Base-by-base conservation (phyloP, 129 eudicot genomes). In the Lactuca saligna region DNA sequence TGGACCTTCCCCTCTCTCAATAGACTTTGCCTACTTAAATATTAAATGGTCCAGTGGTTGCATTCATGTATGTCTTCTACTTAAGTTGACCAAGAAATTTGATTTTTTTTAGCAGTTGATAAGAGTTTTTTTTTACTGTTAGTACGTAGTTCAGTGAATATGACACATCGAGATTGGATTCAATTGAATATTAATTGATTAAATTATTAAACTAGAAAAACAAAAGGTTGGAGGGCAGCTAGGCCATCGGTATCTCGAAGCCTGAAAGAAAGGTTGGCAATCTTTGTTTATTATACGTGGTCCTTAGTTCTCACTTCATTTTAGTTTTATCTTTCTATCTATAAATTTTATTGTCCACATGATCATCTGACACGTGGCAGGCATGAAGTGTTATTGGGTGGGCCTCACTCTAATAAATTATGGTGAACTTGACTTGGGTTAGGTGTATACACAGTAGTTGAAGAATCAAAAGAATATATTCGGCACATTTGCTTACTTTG, bases 331-430 rank as follows among this genome's bases (percentile, higher is more conserved):
- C 63, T 67, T 67, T 66, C 61, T 39, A 68, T 54, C 73, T 68
- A 38, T 6, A 55, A 55, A 11, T 16, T 15, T 68, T 68, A 54
- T 54, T 38, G 63, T 56, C 73, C 73, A 68, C 73, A 38, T 68
- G 63, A 67, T 68, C 54, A 54, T 54, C 63, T 55, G 54, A 55
- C 73, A 68, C 73, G 73, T 68, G 73, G 63, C 73, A 54, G 38
- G 63, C 25, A 17, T 4, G 25, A 54, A 68, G 54, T 17, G 10
- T 33, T 67, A 5, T 53, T 33, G 17, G 60, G 70, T 41, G 61
- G 10, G 10, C 12, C 62, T 16, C 31, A 2, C 37, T 68, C 32
- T 66, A 6, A 17, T 17, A 12, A 54, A 55, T 55, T 38, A 55
- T 55, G 20, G 38, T 68, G 60, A 46, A 54, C 56, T 9, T 68